phyloP scores from a whole-genome alignment of 208 protist genomes.

The Crithidia bombi region DNA sequence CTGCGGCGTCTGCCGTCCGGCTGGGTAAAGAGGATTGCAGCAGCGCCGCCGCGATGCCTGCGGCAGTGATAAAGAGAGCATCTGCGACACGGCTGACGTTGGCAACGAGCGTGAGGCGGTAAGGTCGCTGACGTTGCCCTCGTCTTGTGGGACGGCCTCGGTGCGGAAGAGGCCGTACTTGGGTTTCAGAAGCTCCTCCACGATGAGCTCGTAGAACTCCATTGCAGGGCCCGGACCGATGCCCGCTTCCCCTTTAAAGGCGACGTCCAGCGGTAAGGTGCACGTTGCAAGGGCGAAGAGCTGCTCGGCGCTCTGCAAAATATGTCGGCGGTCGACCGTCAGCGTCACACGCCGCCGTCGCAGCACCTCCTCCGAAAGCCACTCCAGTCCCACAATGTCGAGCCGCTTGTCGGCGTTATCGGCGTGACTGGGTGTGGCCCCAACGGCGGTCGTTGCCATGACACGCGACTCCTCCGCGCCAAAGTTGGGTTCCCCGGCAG shows the following conservation, averaged over 20 bases:
- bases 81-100: not conserved
- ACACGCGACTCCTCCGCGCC: conserved; percentile 5
- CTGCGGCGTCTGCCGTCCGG: conserved; percentile 30
- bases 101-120: not conserved
- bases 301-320: conserved; percentile 51
- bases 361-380: conserved; percentile 39
- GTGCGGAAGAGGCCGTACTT: conserved; percentile 58
- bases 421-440: not conserved
- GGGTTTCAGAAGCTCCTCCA: conserved; percentile 42
- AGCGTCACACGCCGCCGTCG: conserved; percentile 38
- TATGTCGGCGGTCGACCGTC: conserved; percentile 41
- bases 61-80: not conserved
- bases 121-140: not conserved
- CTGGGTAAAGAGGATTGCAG: conserved; percentile 37
- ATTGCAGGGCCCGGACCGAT: conserved; percentile 80
- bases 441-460: not conserved
- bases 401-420: conserved; percentile 7
- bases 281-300: conserved; percentile 58
- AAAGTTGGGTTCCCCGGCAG: not conserved
- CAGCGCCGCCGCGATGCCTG: conserved; percentile 8
- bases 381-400: conserved; percentile 58
- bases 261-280: conserved; percentile 67
- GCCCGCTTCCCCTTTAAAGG: conserved; percentile 80
- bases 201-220: conserved; percentile 80
- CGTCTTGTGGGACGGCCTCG: conserved; percentile 37